phyloP scores from a whole-genome alignment of 2,329 filamentous ascomycete genomes.

The Beauveria scarabaeidicola region DNA sequence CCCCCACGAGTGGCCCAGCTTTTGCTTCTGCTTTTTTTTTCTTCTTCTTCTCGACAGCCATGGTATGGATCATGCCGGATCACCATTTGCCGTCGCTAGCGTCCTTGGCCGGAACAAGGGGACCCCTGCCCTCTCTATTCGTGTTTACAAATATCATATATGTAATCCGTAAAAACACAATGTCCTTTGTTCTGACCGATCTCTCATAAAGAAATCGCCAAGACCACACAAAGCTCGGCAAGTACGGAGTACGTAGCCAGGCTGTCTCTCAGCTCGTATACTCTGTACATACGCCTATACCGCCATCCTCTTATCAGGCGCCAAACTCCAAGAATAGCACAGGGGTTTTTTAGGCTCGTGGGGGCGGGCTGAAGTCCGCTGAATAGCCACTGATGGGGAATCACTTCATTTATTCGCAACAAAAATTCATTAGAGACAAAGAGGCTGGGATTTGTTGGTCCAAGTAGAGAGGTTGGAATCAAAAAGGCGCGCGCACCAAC shows the following conservation, averaged over 20 bases:
- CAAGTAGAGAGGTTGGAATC: not conserved
- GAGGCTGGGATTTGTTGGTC: not conserved
- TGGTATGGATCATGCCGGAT: constrained; percentile 9
- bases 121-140: not conserved
- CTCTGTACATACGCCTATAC: not conserved
- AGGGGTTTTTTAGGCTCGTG: not conserved
- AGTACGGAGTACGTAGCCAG: too few species aligned
- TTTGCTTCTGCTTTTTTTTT: not conserved
- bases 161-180: not conserved
- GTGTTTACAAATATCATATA: too few species aligned
- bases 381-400: not conserved
- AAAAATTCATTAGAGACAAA: not conserved
- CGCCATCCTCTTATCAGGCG: too few species aligned
- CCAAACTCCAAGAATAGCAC: too few species aligned
- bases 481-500: not conserved
- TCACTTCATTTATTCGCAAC: not conserved
- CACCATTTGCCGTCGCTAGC: not conserved
- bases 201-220: not conserved
- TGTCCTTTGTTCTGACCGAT: not conserved
- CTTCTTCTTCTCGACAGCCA: not conserved
- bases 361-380: not conserved
- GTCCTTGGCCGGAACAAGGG: not conserved
- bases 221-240: not conserved
- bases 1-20: not conserved
- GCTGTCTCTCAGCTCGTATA: not conserved